Evolutionary conservation across 2,329 filamentous ascomycete species (phyloP).

Genomic region (Microdochium trichocladiopsis): DNA sequence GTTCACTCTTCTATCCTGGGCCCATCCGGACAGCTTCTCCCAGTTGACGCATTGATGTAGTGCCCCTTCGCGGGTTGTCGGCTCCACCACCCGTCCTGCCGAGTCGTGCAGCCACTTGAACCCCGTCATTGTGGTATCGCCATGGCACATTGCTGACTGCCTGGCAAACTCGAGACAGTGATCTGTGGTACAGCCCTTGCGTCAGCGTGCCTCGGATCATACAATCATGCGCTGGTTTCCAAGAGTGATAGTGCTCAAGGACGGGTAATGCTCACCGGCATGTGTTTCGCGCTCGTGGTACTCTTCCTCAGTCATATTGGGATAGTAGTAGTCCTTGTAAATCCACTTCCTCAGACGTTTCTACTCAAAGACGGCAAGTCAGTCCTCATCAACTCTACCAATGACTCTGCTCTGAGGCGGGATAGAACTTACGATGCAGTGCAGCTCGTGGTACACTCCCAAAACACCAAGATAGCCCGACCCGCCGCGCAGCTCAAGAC

Average conservation of each 20-base stretch:
- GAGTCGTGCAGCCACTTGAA: not conserved
- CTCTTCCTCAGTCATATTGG: conserved; percentile 1
- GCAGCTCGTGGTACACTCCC: conserved; percentile 4
- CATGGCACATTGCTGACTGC: conserved; percentile 2
- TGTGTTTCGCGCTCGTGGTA: not conserved
- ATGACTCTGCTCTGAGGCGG: no score
- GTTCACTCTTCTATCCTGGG: no score
- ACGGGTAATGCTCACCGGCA: not conserved
- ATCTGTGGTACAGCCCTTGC: conserved; percentile 1
- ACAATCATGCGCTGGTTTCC: no score
- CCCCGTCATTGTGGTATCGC: conserved; percentile 1
- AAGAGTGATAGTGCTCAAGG: no score
- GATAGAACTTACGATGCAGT: conserved; percentile 5
- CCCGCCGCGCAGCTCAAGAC: conserved; percentile 1
- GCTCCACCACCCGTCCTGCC: no score
- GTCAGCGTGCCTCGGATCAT: not conserved
- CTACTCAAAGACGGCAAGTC: no score
- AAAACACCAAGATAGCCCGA: conserved; percentile 2
- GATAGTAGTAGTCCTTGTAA: conserved; percentile 5
- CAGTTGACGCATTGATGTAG: no score
- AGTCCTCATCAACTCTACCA: no score
- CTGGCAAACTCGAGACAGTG: conserved; percentile 4
- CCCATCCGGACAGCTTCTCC: no score
- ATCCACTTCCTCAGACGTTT: conserved; percentile 3
- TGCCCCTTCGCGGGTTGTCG: no score